Conservation (phyloP, 2,329 filamentous ascomycete genomes). For the Fusarium sp. region DNA sequence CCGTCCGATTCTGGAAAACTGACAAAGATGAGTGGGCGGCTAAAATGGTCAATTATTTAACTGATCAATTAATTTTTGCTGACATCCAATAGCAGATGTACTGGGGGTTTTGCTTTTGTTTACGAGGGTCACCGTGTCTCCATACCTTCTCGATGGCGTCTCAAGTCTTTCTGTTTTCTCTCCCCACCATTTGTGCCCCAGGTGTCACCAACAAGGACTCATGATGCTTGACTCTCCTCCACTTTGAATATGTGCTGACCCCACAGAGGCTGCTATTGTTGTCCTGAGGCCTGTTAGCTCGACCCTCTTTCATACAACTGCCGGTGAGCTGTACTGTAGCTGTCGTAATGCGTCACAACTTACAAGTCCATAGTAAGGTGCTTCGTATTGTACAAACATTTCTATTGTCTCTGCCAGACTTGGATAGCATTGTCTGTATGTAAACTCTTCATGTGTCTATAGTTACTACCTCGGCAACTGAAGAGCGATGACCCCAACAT, state of each 20-base stretch:
- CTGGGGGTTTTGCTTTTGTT: not conserved
- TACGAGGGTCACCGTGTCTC: conserved; percentile 29
- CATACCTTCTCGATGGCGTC: conserved; percentile 34
- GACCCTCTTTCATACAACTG: conserved; percentile 36
- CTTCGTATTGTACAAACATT: not conserved
- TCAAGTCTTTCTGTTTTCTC: conserved; percentile 18
- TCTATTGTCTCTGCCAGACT: not conserved
- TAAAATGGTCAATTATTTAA: not conserved
- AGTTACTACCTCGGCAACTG: conserved; percentile 26
- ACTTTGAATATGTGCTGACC: conserved; percentile 21
- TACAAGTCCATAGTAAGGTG: not conserved
- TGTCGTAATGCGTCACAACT: conserved; percentile 18
- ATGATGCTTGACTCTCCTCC: conserved; percentile 23
- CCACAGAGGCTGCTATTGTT: conserved; percentile 36
- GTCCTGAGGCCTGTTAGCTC: conserved; percentile 33
- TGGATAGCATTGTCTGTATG: not conserved
- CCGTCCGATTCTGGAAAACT: conserved; percentile 27
- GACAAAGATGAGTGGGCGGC: conserved; percentile 15
- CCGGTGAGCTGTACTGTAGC: conserved; percentile 11
- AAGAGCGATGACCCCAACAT: not conserved
- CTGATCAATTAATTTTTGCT: not conserved
- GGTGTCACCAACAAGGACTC: conserved; percentile 13
- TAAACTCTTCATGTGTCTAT: not conserved
- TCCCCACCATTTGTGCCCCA: conserved; percentile 11
- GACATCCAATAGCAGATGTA: not conserved